Evolutionary conservation across 2,329 filamentous ascomycete genomes (phyloP).

Genomic region (Cladophialophora carrionii): DNA sequence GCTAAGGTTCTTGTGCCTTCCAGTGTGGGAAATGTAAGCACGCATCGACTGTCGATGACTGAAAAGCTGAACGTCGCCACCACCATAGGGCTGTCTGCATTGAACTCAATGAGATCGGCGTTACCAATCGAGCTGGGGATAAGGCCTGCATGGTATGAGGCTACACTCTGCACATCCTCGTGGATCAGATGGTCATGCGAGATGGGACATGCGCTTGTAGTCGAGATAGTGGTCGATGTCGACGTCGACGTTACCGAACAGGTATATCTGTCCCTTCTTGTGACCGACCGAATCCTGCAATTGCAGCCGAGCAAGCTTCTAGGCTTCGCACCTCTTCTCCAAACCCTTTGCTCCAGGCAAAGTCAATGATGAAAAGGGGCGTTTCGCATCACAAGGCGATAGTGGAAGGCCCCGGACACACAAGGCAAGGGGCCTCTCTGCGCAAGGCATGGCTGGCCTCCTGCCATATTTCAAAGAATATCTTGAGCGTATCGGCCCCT

Average conservation of each 20-base stretch:
- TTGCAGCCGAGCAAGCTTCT: not conserved
- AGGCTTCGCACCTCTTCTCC: constrained; percentile 45
- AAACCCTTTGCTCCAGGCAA: constrained; percentile 46
- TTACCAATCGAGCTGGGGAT: too few species aligned
- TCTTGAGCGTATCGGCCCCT: constrained; percentile 37
- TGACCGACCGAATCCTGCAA: not conserved
- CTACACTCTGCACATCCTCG: too few species aligned
- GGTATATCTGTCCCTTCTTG: not conserved
- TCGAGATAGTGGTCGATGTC: too few species aligned
- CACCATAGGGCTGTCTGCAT: too few species aligned
- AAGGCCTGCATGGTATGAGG: too few species aligned
- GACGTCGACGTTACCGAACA: too few species aligned
- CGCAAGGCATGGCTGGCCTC: constrained; percentile 70
- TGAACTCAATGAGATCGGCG: too few species aligned
- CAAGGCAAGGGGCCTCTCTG: constrained; percentile 60
- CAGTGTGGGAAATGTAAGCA: not conserved
- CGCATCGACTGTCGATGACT: not conserved
- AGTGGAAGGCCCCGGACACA: constrained; percentile 75
- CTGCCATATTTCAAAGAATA: constrained; percentile 66
- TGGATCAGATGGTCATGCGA: too few species aligned
- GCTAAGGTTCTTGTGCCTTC: not conserved
- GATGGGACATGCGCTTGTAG: too few species aligned
- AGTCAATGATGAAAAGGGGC: constrained; percentile 63
- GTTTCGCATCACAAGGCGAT: constrained; percentile 68
- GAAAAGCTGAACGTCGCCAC: too few species aligned